Evolutionary conservation across 805 yeast species (phyloP).

Genomic region (Kodamaea neixiangensis): DNA sequence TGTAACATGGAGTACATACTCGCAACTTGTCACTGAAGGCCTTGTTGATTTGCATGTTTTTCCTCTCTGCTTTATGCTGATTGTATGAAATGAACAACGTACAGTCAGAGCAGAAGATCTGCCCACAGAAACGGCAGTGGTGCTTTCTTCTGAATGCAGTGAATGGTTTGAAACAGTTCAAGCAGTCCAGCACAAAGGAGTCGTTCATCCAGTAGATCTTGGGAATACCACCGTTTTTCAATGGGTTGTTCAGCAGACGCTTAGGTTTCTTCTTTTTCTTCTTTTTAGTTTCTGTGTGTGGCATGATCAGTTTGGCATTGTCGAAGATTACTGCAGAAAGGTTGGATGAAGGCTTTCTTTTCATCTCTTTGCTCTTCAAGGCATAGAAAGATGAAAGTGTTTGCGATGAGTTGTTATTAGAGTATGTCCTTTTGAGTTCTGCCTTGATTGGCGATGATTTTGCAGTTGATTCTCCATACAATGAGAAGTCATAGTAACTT

Average conservation of each 20-base stretch:
- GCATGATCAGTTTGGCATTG: conserved; percentile 39
- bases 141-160: conserved; percentile 88
- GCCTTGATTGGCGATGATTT: conserved; percentile 31
- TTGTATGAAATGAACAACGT: conserved; percentile 68
- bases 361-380: conserved; percentile 23
- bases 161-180: conserved; percentile 77
- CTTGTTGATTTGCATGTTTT: conserved; percentile 12
- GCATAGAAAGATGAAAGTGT: conserved; percentile 29
- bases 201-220: conserved; percentile 96
- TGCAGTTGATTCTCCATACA: conserved; percentile 28
- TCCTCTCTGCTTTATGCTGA: conserved; percentile 43
- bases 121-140: conserved; percentile 96
- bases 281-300: conserved; percentile 24
- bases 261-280: conserved; percentile 32
- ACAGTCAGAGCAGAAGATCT: conserved; percentile 85
- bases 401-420: conserved; percentile 19
- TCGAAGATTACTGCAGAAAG: conserved; percentile 36
- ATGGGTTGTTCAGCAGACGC: conserved; percentile 40
- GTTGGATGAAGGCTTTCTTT: conserved; percentile 31
- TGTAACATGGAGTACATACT: conserved; percentile 75
- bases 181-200: conserved; percentile 85
- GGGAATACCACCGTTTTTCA: conserved; percentile 55
- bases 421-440: conserved; percentile 18
- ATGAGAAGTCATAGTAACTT: conserved; percentile 20
- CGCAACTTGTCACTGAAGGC: conserved; percentile 66